A percentile compares a stretch with the other conserved stretches of the same genome.
Conservation (phyloP, 306 rosid genomes). For the Nissolia schottii region DNA sequence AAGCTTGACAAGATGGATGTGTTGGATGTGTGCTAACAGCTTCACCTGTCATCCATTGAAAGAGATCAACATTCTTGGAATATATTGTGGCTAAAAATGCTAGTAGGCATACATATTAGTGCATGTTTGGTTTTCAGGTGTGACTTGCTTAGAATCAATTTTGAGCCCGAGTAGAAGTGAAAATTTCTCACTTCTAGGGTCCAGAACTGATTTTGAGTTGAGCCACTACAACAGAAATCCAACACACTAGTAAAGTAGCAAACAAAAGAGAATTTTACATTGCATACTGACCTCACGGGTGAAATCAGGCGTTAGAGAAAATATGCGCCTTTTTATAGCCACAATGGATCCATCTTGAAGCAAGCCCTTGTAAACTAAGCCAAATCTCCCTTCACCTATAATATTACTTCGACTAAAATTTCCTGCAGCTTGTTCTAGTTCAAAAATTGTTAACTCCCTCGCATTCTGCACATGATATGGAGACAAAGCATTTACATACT, state of each 20-base stretch:
- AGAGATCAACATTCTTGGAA: not conserved
- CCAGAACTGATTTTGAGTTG: no score
- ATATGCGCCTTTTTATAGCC: slow-evolving; percentile 54
- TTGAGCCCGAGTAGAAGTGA: no score
- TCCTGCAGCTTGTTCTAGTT: slow-evolving; percentile 59
- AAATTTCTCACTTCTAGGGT: no score
- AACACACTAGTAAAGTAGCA: no score
- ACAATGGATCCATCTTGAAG: slow-evolving; percentile 79
- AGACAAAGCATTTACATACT: slow-evolving; percentile 29
- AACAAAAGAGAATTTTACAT: not conserved
- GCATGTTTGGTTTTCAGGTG: no score
- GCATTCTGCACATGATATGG: slow-evolving; percentile 31
- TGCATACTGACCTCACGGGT: slow-evolving; percentile 39
- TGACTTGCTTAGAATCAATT: no score
- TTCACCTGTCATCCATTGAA: slow-evolving; percentile 40
- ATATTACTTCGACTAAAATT: slow-evolving; percentile 49
- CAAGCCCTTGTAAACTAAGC: slow-evolving; percentile 64
- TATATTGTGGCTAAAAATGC: not conserved
- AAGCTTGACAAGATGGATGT: slow-evolving; percentile 53
- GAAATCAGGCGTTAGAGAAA: slow-evolving; percentile 41
- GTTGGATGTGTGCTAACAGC: slow-evolving; percentile 48
- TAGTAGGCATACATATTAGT: not conserved
- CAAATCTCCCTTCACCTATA: slow-evolving; percentile 65
- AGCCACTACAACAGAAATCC: no score
- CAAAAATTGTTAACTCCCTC: slow-evolving; percentile 43